Conservation (phyloP, 495 filamentous ascomycete genomes). For the Stereocaulon alpinum region DNA sequence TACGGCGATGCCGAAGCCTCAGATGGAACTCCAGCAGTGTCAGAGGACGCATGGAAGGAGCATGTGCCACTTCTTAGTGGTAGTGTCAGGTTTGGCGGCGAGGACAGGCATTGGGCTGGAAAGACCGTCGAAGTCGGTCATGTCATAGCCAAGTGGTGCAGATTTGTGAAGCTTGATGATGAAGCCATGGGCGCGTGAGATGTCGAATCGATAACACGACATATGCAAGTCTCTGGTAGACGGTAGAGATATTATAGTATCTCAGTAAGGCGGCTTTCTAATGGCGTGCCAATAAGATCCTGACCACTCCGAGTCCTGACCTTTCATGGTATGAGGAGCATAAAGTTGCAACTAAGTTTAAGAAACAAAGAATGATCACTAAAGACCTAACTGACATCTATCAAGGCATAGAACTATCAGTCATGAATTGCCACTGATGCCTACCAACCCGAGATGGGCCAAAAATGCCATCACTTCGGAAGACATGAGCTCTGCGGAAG, state of each 20-base stretch:
- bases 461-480: slow-evolving; percentile 3
- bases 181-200: not conserved
- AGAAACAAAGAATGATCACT: not conserved
- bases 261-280: not conserved
- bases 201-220: not conserved
- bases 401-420: not conserved
- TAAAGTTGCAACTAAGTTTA: not conserved
- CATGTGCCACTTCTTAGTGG: slow-evolving; percentile 55
- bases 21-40: slow-evolving; percentile 16
- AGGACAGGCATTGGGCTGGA: slow-evolving; percentile 53
- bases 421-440: not conserved
- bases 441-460: not conserved
- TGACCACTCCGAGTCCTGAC: no score
- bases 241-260: not conserved
- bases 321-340: not conserved
- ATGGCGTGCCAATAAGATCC: not conserved
- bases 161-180: slow-evolving; percentile 33
- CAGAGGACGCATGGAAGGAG: slow-evolving; percentile 40
- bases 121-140: slow-evolving; percentile 53
- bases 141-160: slow-evolving; percentile 65
- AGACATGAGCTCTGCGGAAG: slow-evolving; percentile 1
- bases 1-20: slow-evolving; percentile 19
- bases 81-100: slow-evolving; percentile 40
- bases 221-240: not conserved
- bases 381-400: not conserved